These are phyloP conservation scores for Wickerhamomyces chambardii DNA, from an alignment of 805 yeast genomes.

Conservation along the genomic window DNA sequence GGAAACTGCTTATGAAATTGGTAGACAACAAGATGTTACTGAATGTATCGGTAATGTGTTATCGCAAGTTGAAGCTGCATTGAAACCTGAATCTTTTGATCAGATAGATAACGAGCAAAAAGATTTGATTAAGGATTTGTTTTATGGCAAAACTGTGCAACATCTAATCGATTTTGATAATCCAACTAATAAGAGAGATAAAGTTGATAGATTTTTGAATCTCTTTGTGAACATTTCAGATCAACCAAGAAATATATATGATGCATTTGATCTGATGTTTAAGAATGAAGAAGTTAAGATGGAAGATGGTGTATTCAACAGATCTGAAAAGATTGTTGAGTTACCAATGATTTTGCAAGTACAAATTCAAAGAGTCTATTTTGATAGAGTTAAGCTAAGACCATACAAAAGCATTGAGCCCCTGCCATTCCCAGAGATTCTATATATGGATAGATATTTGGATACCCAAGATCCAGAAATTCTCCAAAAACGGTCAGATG, in stretches of 20 bases:
- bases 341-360: slow-evolving; percentile 82
- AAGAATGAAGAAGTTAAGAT: slow-evolving; percentile 58
- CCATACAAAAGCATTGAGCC: slow-evolving; percentile 82
- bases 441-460: slow-evolving; percentile 84
- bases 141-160: slow-evolving; percentile 83
- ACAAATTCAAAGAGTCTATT: slow-evolving; percentile 91
- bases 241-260: slow-evolving; percentile 84
- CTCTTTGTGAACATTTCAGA: slow-evolving; percentile 80
- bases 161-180: slow-evolving; percentile 44
- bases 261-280: slow-evolving; percentile 81
- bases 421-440: slow-evolving; percentile 64
- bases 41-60: slow-evolving; percentile 94
- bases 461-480: slow-evolving; percentile 54
- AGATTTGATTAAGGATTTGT: slow-evolving; percentile 72
- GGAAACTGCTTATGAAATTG: slow-evolving; percentile 68
- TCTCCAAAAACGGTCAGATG: slow-evolving; percentile 43
- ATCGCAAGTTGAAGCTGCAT: slow-evolving; percentile 83
- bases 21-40: slow-evolving; percentile 95
- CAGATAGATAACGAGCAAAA: slow-evolving; percentile 68
- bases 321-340: slow-evolving; percentile 61
- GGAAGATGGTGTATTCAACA: slow-evolving; percentile 62
- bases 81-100: slow-evolving; percentile 57
- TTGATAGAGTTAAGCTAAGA: slow-evolving; percentile 61
- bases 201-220: slow-evolving; percentile 70
- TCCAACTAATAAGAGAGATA: slow-evolving; percentile 31